Evolutionary conservation across 164 flowering plant species (phyloP).

Genomic region (grape (Vitis vinifera)): ASM3070453v1 NC_081822.1:5200501-5201000

Average conservation of each 20-base stretch:
- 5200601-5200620: neutral
- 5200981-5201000: too few species aligned
- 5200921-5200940: too few species aligned
- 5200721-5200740: constrained; percentile 70
- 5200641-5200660: neutral
- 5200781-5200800: constrained; percentile 68
- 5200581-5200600: neutral
- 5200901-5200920: too few species aligned
- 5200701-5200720: constrained; percentile 21
- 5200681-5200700: constrained; percentile 12
- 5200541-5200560: constrained; percentile 87
- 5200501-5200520: constrained; percentile 69
- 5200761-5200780: constrained; percentile 65
- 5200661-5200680: constrained; percentile 8
- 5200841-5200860: neutral
- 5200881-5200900: too few species aligned
- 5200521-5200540: constrained; percentile 78
- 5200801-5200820: constrained; percentile 3
- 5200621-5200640: neutral
- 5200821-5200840: neutral
- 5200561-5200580: constrained; percentile 57
- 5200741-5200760: constrained; percentile 63
- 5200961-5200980: too few species aligned
- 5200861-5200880: too few species aligned
- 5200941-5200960: too few species aligned